A percentile compares a stretch with the other conserved stretches of the same genome.
These are phyloP conservation scores for Lachnellula occidentalis DNA, from an alignment of 2,329 filamentous ascomycete species.

Conservation along the genomic window DNA sequence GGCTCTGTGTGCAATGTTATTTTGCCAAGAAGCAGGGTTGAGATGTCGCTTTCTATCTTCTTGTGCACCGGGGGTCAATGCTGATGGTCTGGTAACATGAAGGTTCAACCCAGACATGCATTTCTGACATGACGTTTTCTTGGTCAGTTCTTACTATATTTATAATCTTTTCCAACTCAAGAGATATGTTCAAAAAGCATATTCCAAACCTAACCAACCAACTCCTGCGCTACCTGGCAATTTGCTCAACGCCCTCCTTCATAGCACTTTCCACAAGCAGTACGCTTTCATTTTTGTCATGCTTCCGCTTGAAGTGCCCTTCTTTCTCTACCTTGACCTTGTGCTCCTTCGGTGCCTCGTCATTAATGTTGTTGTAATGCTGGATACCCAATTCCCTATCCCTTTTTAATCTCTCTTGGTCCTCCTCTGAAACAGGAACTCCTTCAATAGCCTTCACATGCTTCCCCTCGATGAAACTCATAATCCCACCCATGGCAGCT, in stretches of 20 bases:
- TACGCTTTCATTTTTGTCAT: constrained; percentile 4
- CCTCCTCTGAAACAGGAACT: constrained; percentile 54
- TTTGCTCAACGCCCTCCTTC: constrained; percentile 9
- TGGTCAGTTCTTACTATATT: background rate
- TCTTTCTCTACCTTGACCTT: constrained; percentile 22
- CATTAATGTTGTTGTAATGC: constrained; percentile 54
- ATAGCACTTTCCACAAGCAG: constrained; percentile 8
- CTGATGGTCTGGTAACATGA: background rate
- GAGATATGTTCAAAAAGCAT: background rate
- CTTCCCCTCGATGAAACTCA: constrained; percentile 68
- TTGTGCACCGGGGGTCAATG: background rate
- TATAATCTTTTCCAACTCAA: background rate
- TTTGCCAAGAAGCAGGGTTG: background rate
- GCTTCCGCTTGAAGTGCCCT: constrained; percentile 16
- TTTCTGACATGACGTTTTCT: too few relatives aligned
- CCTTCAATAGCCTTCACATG: constrained; percentile 68
- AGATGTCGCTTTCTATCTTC: background rate
- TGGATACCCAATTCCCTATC: constrained; percentile 51
- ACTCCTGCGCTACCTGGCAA: constrained; percentile 10
- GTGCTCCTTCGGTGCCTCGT: constrained; percentile 43
- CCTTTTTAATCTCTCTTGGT: constrained; percentile 43
- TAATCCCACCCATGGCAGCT: constrained; percentile 61
- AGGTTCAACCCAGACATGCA: too few relatives aligned
- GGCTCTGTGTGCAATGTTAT: background rate
- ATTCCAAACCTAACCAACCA: background rate